phyloP scores from a whole-genome alignment of 306 rosid genomes.

The Begonia loranthoides region DNA sequence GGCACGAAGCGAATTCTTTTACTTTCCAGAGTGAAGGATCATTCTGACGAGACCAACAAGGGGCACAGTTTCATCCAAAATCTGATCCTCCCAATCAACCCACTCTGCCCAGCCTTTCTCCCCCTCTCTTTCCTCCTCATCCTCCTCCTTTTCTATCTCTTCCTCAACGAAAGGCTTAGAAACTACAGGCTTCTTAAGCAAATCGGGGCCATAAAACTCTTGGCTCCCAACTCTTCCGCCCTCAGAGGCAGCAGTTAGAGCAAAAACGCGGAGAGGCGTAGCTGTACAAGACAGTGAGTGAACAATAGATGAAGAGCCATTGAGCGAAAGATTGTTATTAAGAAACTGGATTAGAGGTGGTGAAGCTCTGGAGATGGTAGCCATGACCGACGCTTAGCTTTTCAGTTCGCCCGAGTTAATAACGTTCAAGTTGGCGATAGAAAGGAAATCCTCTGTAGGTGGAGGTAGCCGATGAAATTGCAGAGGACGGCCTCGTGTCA shows the following conservation, averaged over 20 bases:
- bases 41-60: constrained; percentile 76
- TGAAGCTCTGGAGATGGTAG: constrained; percentile 34
- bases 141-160: constrained; percentile 8
- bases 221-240: constrained; percentile 23
- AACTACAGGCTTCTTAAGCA: constrained; percentile 41
- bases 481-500: too few species aligned
- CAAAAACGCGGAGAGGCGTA: constrained; percentile 18
- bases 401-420: too few species aligned
- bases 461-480: too few species aligned
- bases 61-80: constrained; percentile 92
- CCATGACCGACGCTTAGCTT: constrained; percentile 19
- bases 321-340: constrained; percentile 19
- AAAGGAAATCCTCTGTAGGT: too few species aligned
- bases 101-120: constrained; percentile 17
- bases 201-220: constrained; percentile 16
- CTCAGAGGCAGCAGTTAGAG: constrained; percentile 39
- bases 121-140: constrained; percentile 18
- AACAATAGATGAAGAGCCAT: constrained; percentile 16
- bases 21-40: constrained; percentile 82
- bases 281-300: constrained; percentile 23
- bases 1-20: constrained; percentile 6
- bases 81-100: constrained; percentile 96
- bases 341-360: constrained; percentile 14
- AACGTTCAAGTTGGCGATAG: too few species aligned
- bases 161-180: constrained; percentile 25